phyloP scores from a whole-genome alignment of 1,139 yeast genomes.

The Pichia norvegensis region DNA sequence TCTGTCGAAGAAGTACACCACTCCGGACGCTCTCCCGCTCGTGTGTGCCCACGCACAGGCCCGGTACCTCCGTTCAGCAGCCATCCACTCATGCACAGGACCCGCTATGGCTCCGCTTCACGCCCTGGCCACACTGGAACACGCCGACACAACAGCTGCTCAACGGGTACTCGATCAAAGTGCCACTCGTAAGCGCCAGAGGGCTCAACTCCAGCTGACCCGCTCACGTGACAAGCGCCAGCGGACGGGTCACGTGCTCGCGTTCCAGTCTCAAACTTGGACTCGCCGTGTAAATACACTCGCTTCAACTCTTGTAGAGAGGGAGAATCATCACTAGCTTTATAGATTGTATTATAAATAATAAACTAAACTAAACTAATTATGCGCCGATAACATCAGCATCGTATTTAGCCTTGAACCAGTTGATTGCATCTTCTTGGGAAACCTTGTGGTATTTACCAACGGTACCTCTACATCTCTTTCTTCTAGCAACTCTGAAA shows the following conservation, averaged over 20 bases:
- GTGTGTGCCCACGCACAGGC: neutral
- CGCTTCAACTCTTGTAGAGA: neutral
- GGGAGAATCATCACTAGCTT: neutral
- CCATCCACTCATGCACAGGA: neutral
- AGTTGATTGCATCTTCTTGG: constrained; percentile 90
- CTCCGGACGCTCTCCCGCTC: neutral
- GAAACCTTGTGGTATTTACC: constrained; percentile 91
- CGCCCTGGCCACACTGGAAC: neutral
- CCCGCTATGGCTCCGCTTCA: no score
- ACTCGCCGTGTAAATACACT: neutral
- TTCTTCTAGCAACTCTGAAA: constrained; percentile 98
- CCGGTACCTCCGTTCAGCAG: neutral
- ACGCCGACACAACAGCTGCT: neutral
- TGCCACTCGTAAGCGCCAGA: neutral
- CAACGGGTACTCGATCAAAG: neutral
- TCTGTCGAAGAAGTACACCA: neutral
- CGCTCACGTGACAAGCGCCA: neutral
- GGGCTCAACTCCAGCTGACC: no score
- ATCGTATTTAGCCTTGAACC: constrained; percentile 99
- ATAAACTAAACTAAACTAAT: constrained; percentile 20
- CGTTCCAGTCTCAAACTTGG: neutral
- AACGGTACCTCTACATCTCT: constrained; percentile 83
- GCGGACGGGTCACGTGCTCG: neutral
- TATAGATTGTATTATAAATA: neutral
- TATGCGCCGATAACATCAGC: constrained; percentile 92